Base-by-base conservation (phyloP, 2,329 filamentous ascomycete species). In the Scedosporium boydii region DNA sequence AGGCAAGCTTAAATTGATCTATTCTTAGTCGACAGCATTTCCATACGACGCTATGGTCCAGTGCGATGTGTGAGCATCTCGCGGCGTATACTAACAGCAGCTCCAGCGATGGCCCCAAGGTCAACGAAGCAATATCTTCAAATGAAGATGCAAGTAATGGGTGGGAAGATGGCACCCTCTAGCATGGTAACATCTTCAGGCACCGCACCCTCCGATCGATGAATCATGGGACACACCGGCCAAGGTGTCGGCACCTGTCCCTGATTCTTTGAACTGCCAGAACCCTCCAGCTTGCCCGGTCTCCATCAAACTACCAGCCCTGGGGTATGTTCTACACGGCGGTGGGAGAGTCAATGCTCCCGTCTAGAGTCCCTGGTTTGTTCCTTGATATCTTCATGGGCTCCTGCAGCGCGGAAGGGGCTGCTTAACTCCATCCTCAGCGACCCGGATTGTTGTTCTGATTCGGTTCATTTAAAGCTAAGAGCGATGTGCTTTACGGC, bases 1-100 rank as follows among this genome's bases (percentile, higher is more conserved):
- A 55, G 51, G 23, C 51, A 55, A 55, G 51, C 51, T 55, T 55
- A 55, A 55, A 55, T 55, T 55, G 51, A 55, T 55, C 51, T 55
- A 55, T 55, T 55, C 51, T 55, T 55, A 55, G 51, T 55, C 18
- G 51, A 23, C 23, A 55, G 51, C 51, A 23, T 23, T 27, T 55
- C 51, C 18, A 23, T 55, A 23, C 21, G 5, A 27, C n/a, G 51
- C 51, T 6, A 29, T 29, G 4, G 27, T 29, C 51, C 23, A 27
- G 7, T 16, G 51, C 21, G 51, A 12, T 14, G 51, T 55, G 21
- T 26, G 12, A 23, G 18, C 1, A 23, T 23, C 23, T 27, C 1
- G 23, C 21, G 51, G 12, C 51, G 51, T 27, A 29, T n/a, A 6
- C 51, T 23, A 29, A 29, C 27, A 23, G 51, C 51, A 14, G 51